Evolutionary conservation across 1,284 basidiomycete genomes (phyloP).

Genomic region (Trametes versicolor): DNA sequence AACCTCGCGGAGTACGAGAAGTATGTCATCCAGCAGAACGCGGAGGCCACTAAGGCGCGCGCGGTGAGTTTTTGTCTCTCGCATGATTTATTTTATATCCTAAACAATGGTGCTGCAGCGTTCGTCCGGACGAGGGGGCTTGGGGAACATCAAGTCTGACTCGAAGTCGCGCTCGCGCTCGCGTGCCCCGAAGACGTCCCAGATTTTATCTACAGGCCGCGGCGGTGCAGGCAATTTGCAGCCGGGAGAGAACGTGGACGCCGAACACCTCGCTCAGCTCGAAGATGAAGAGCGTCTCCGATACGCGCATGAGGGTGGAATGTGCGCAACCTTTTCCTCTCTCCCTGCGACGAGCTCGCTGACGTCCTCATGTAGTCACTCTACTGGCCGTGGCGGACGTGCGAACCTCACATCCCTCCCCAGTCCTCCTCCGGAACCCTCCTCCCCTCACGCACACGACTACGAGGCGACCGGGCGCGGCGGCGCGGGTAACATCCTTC

Average conservation of each 20-base stretch:
- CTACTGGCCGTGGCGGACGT: constrained; percentile 73
- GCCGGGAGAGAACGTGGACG: constrained; percentile 41
- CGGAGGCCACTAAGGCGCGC: constrained; percentile 44
- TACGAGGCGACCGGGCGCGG: constrained; percentile 67
- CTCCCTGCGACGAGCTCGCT: constrained; percentile 2
- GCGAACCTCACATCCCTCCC: constrained; percentile 63
- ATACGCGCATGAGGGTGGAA: constrained; percentile 46
- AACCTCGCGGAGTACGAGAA: constrained; percentile 52
- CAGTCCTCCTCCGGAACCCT: constrained; percentile 52
- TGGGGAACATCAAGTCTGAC: constrained; percentile 61
- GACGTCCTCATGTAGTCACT: constrained; percentile 56
- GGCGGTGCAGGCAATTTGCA: constrained; percentile 76
- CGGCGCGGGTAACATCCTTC: constrained; percentile 72
- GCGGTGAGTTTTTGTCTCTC: constrained; percentile 48
- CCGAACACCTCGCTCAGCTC: constrained; percentile 50
- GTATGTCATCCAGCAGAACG: constrained; percentile 53
- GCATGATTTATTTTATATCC: neutral
- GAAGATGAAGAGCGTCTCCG: constrained; percentile 58
- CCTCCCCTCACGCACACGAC: constrained; percentile 31
- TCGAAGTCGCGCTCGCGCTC: constrained; percentile 48
- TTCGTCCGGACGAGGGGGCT: constrained; percentile 69
- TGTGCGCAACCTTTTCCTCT: constrained; percentile 48
- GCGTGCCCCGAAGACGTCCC: constrained; percentile 28
- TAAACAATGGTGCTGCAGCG: constrained; percentile 47
- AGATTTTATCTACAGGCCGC: constrained; percentile 63